Base-by-base conservation (phyloP, 768 basidiomycete species). In the Gymnopilus junonius region DNA sequence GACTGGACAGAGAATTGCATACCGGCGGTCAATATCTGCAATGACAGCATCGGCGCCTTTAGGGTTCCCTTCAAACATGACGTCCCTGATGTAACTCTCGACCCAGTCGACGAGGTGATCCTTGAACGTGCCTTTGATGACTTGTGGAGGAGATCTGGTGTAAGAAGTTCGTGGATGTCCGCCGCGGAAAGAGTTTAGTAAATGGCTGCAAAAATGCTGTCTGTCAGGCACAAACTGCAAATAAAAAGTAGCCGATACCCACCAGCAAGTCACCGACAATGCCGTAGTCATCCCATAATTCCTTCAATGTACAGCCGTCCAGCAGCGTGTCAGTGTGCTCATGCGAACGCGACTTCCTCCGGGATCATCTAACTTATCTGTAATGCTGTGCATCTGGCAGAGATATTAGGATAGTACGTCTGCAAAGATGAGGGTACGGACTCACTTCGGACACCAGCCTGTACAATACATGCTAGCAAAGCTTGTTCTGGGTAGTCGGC, bases 21-120 rank as follows among this genome's bases (percentile, higher is more conserved):
- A 77, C 77, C 71, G 65, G 2, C 60, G 66, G 61, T 80, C 77
- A 62, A 79, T 78, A 27, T 79, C 75, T 56, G 71, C 73, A 5
- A 78, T 37, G 31, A 78, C 73, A 8, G 27, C 42, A 17, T 69
- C 56, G 1, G 70, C 76, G 7, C 20, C 27, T 50, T 50, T 50
- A 11, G 25, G 11, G 25, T 46, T 17, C 6, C 59, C 54, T n/a
- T 69, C 58, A 0, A 65, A 61, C 63, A 77, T 61, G 2, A 27
- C 37, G 0, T 57, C 1, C 1, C 51, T 11, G 2, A 83, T 56
- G 56, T 79, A 81, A 6, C 74, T 63, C 0, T 59, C 50, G 0
- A 76, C 70, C 80, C 80, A 82, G 2, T 40, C 39, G 2, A 81
- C 77, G 1, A 81, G 67, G 54, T 81, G 80, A 39, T 80, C 81